Evolutionary conservation across 2,329 filamentous ascomycete species (phyloP), one percentile per base, ranked within the genome.

Genomic region (Scleromitrula shiraiana): DNA sequence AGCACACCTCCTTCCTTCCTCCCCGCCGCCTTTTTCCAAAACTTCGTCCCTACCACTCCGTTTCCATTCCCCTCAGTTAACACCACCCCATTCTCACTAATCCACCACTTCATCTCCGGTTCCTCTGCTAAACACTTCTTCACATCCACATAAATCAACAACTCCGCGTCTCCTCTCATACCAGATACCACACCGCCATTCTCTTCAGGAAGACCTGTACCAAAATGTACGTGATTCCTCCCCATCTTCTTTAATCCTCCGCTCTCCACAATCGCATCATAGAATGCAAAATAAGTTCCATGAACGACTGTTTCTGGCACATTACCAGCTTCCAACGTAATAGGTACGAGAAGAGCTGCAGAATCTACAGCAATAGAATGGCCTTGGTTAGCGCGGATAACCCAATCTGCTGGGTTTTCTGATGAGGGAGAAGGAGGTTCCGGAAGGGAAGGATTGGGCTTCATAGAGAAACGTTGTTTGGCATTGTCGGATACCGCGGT

Each of bases 351-450:
- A 2, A 94, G 75, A 0, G 76, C 76, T 39, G 83, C 78, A n/a
- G 80, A 80, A 23, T 87, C 83, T 6, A 82, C 69, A 61, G 81
- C 80, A 62, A 98, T 86, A 59, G 80, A 88, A 71, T 97, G 93
- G 46, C 93, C 93, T 70, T 97, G 93, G 62, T 94, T 95, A 23
- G 93, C 93, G 60, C 93, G 88, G 68, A 98, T 96, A 26, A 94
- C 74, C 71, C 83, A 96, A 65, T 85, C 74, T 0, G 74, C 65
- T 0, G 87, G 75, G 41, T 84, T 71, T 24, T 65, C 64, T 4
- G 61, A 63, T 1, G 56, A 55, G 26, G 47, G 59, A 49, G 55
- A 42, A 8, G 55, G 56, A 19, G 55, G 54, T 8, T 50, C 20
- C 12, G 33, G 22, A n/a, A 61, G 52, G 4, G 55, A 38, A 12